Base-by-base conservation (phyloP, 2,329 filamentous ascomycete genomes). In the Ophiostoma sp. region DNA sequence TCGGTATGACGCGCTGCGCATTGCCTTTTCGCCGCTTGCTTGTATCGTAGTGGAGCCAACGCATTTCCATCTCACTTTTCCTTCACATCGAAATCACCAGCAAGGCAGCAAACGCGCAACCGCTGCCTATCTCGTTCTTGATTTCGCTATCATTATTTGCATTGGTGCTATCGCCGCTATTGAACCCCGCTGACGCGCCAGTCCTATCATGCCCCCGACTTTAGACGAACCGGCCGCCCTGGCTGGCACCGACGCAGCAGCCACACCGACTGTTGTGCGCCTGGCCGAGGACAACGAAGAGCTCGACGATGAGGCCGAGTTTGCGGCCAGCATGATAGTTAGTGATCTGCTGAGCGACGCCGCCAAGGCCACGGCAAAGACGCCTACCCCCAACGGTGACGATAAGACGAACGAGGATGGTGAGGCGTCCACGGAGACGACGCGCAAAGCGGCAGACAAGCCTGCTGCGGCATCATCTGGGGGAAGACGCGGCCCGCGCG, bases 311-410 rank as follows among this genome's bases (percentile, higher is more conserved):
- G 58, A 66, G 12, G 55, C 52, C 5, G 69, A 64, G 9, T 66
- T 58, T 4, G 65, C 65, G 2, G 65, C 69, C 9, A 66, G 55
- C 52, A 55, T 70, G 4, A 52, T 69, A 8, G 62, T 67, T 5
- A 69, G 68, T 62, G 68, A 69, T 18, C 44, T 69, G 4, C 60
- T 69, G 16, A 67, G 41, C 41, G 47, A 64, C 14, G 67, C 49
- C 2, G 40, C 49, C 4, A 65, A 65, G 60, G 12, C 60, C 27
- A 69, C 45, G 8, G 40, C 60, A 36, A 68, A 68, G 52, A 38
- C 64, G 27, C 42, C 64, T 0, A 64, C 44, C 2, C 27, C 44
- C 18, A 11, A 64, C 16, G 36, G 6, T 3, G 67, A 44, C 8
- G 64, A 65, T 4, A 47, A 65, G 8, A 42, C 63, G 8, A 47